A percentile compares a stretch with the other conserved stretches of the same genome.
Evolutionary conservation across 1,284 basidiomycete species (phyloP).

Genomic region (Cutaneotrichosporon cyanovorans): DNA sequence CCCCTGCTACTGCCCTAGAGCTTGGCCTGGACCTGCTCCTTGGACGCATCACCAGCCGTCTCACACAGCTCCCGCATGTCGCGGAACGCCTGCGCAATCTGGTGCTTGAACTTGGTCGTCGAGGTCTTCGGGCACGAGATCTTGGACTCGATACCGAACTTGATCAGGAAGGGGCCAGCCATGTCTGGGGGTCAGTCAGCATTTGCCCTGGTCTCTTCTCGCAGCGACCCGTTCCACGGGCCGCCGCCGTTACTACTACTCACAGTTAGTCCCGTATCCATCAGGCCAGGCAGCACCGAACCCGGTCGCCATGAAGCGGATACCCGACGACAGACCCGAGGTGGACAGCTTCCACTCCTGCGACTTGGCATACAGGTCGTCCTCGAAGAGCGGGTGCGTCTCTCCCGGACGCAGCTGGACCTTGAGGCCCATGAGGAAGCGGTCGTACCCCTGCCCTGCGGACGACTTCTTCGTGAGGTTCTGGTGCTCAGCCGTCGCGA

Average conservation of each 20-base stretch:
- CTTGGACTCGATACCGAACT: constrained; percentile 94
- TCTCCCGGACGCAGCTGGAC: constrained; percentile 54
- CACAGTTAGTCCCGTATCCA: constrained; percentile 81
- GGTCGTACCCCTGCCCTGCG: constrained; percentile 79
- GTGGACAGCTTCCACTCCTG: constrained; percentile 88
- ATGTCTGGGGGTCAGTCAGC: constrained; percentile 52
- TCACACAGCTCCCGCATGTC: constrained; percentile 63
- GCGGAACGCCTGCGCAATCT: constrained; percentile 60
- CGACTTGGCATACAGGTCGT: constrained; percentile 68
- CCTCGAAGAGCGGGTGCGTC: constrained; percentile 59
- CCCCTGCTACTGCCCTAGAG: constrained; percentile 11
- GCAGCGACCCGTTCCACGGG: too few species aligned
- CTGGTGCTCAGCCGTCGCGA: constrained; percentile 68
- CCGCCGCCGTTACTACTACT: too few species aligned
- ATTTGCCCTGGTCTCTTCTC: not conserved
- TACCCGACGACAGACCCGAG: constrained; percentile 78
- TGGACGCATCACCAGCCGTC: constrained; percentile 16
- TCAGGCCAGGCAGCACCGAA: constrained; percentile 72
- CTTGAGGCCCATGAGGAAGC: constrained; percentile 81
- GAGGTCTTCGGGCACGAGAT: constrained; percentile 62
- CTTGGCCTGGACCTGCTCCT: constrained; percentile 21
- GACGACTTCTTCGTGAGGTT: constrained; percentile 70
- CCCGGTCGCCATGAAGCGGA: constrained; percentile 83
- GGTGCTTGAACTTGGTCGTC: constrained; percentile 61
- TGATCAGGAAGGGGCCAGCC: constrained; percentile 69